phyloP scores from a whole-genome alignment of 2,329 filamentous ascomycete species.

The Talaromyces sp. region DNA sequence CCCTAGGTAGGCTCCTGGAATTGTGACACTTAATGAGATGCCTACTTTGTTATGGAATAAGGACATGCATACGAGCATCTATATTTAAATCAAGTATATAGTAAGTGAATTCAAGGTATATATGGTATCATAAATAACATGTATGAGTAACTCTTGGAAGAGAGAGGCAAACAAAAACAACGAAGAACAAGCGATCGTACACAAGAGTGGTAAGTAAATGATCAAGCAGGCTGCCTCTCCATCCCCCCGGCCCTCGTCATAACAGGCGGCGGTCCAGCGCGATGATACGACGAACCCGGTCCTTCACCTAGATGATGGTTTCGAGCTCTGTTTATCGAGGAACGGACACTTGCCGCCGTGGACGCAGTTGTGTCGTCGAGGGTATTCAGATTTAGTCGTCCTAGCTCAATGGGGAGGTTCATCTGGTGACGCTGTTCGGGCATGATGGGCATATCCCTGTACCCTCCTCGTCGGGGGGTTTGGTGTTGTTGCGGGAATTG shows the following conservation, averaged over 20 bases:
- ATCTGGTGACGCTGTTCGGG: constrained; percentile 20
- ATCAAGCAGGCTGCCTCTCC: constrained; percentile 40
- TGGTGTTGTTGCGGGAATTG: constrained; percentile 23
- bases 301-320: constrained; percentile 24
- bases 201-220: not conserved
- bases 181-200: not conserved
- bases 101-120: not conserved
- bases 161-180: not conserved
- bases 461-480: not conserved
- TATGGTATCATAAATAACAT: constrained; percentile 6
- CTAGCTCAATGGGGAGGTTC: constrained; percentile 31
- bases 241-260: constrained; percentile 36
- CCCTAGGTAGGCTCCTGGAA: too few species aligned
- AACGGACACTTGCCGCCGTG: constrained; percentile 2
- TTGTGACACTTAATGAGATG: too few species aligned
- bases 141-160: not conserved
- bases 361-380: constrained; percentile 22
- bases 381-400: constrained; percentile 25
- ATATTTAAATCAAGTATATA: not conserved
- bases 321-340: constrained; percentile 21
- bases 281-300: constrained; percentile 29
- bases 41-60: too few species aligned
- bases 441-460: constrained; percentile 24
- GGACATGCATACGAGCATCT: not conserved
- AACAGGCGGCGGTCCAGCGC: constrained; percentile 26